Conservation (phyloP, 1,284 basidiomycete species). For the Schizophyllum amplum region DNA sequence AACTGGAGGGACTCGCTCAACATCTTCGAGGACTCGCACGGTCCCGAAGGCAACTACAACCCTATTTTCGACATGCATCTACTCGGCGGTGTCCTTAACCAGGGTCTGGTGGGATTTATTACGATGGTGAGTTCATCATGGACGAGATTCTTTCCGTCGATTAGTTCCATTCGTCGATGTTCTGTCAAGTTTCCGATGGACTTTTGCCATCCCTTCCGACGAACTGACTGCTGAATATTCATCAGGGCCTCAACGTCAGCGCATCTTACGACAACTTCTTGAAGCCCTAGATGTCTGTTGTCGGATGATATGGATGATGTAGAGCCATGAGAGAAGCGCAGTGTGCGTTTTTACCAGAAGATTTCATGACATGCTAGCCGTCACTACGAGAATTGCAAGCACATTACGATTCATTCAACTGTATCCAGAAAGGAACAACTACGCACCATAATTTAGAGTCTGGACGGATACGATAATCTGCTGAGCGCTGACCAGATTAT, state of each 20-base stretch:
- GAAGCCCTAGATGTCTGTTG: no score
- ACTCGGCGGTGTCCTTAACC: conserved; percentile 37
- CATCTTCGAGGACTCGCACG: conserved; percentile 39
- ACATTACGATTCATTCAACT: no score
- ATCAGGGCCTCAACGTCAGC: conserved; percentile 37
- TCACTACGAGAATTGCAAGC: no score
- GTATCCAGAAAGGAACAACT: no score
- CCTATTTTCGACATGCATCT: conserved; percentile 41
- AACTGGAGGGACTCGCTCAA: conserved; percentile 43
- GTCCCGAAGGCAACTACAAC: conserved; percentile 37
- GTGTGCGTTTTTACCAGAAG: no score
- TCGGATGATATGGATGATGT: no score
- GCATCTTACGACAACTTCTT: conserved; percentile 32
- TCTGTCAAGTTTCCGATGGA: background rate
- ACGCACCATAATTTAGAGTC: no score
- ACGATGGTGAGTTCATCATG: conserved; percentile 41
- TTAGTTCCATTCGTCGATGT: background rate
- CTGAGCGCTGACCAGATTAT: no score
- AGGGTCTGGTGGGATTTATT: conserved; percentile 41
- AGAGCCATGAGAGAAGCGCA: no score
- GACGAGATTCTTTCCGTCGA: no score
- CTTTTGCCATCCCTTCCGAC: background rate
- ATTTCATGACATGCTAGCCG: no score
- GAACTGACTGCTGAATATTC: background rate
- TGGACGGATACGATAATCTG: no score